Percentiles rank a stretch among this genome's conserved stretches.
phyloP scores from a whole-genome alignment of 2,329 filamentous ascomycete genomes.

The Pestalotiopsis sp. region DNA sequence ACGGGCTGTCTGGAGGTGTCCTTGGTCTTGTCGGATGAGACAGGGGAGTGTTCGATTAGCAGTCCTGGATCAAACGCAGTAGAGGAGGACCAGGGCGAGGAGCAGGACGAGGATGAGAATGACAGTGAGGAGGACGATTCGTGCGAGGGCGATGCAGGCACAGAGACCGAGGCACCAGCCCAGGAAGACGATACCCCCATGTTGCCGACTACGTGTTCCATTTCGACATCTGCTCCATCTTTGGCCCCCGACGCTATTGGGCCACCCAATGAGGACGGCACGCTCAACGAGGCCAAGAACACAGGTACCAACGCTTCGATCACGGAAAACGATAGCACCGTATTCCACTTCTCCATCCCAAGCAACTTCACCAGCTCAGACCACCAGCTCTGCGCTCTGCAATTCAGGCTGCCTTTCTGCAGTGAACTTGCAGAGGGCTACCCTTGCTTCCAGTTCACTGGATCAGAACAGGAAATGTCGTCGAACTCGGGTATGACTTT shows the following conservation, averaged over 20 bases:
- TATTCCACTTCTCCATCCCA: conserved; percentile 28
- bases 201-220: background rate
- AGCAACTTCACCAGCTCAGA: conserved; percentile 19
- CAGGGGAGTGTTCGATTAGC: conserved; percentile 18
- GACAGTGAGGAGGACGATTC: background rate
- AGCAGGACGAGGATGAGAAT: background rate
- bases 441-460: conserved; percentile 34
- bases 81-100: background rate
- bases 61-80: background rate
- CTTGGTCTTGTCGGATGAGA: conserved; percentile 23
- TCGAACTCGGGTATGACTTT: conserved; percentile 31
- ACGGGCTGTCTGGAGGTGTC: conserved; percentile 24
- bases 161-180: background rate
- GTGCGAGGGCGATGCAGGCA: background rate
- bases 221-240: conserved; percentile 25
- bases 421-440: conserved; percentile 29
- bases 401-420: conserved; percentile 35
- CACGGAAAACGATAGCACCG: conserved; percentile 23
- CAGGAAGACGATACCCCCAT: background rate
- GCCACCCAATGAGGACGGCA: conserved; percentile 17
- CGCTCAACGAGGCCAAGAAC: conserved; percentile 18
- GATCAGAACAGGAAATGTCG: conserved; percentile 31
- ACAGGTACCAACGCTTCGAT: conserved; percentile 23
- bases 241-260: conserved; percentile 26
- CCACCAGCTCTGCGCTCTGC: conserved; percentile 27